Evolutionary conservation across 2,329 filamentous ascomycete genomes (phyloP), one percentile per base, ranked within the genome.

Genomic region (Pseudonectria foliicola): DNA sequence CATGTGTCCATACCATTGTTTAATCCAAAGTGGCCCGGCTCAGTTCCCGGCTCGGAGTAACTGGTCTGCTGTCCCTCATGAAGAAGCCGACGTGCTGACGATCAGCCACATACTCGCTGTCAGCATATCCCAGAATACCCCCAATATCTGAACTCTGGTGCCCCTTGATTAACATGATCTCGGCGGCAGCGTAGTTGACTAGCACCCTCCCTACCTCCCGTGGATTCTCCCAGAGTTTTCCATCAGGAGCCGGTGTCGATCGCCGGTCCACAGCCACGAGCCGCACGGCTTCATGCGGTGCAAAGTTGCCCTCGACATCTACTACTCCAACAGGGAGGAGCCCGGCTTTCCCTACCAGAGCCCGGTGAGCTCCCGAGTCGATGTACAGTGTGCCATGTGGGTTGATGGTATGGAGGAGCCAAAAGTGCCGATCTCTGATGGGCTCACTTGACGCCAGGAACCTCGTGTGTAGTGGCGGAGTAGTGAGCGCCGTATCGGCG

Each of bases 391-490:
- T 94, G 11, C 92, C 92, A 53, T 94, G 89, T 0, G 92, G 87
- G 15, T 82, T 80, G 10, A 95, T 77, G 8, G 90, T 92, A 61
- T 98, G 87, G 0, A 96, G 73, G 31, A 98, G 80, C 92, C 92
- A 98, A 71, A 98, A 96, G 56, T 92, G 88, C 42, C 90, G 82
- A 58, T 95, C 92, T 37, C 87, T 80, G 40, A 96, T 92, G 1
- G 90, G 89, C 16, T 85, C 79, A 1, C 75, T 68, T 8, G 87
- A 87, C 1, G 89, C 87, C 10, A 95, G 71, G 69, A 98, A 98
- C 38, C 92, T 82, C 3, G 92, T 98, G 62, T 98, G 92, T 4
- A 95, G 67, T 2, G 89, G 82, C 2, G 76, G 71, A 33, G 63
- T 62, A 8, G 38, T 35, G 23, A 43, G 34, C 29, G 60, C 53